These are phyloP conservation scores for Wallacemonas sp. DNA, from an alignment of 208 protist species.

Conservation along the genomic window DNA sequence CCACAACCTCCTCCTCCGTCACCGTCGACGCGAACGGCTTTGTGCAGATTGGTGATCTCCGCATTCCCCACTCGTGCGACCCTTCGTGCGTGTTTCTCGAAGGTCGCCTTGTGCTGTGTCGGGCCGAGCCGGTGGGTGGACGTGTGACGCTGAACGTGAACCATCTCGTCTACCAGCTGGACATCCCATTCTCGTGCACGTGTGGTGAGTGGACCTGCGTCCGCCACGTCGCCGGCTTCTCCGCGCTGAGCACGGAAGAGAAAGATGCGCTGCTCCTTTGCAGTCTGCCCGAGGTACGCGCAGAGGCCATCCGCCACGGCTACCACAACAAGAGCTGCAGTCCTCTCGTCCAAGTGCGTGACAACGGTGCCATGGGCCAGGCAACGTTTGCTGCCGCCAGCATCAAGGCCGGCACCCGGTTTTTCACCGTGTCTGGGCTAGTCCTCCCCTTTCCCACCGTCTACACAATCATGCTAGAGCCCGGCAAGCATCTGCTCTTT, in stretches of 20 bases:
- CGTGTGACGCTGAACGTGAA: slow-evolving; percentile 76
- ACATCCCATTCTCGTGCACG: slow-evolving; percentile 42
- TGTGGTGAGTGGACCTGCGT: slow-evolving; percentile 48
- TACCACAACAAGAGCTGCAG: slow-evolving; percentile 53
- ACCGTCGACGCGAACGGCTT: slow-evolving; percentile 32
- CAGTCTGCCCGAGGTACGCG: slow-evolving; percentile 53
- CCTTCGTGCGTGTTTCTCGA: slow-evolving; percentile 60
- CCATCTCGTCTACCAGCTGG: slow-evolving; percentile 59
- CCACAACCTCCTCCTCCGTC: slow-evolving; percentile 19
- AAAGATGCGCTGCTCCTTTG: slow-evolving; percentile 58
- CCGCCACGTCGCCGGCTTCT: slow-evolving; percentile 49
- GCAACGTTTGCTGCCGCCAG: slow-evolving; percentile 67
- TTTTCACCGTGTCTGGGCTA: slow-evolving; percentile 72
- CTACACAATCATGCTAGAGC: slow-evolving; percentile 77
- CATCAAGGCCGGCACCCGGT: slow-evolving; percentile 65
- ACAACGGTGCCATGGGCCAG: slow-evolving; percentile 77
- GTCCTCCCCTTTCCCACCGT: slow-evolving; percentile 80
- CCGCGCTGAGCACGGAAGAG: slow-evolving; percentile 33
- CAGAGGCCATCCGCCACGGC: slow-evolving; percentile 46
- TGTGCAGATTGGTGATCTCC: slow-evolving; percentile 59
- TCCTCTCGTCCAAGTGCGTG: slow-evolving; percentile 56
- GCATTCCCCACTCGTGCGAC: slow-evolving; percentile 70
- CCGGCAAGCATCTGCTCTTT: slow-evolving; percentile 75
- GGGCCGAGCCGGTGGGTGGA: slow-evolving; percentile 36
- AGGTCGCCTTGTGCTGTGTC: slow-evolving; percentile 50